Conservation (phyloP, 2,329 filamentous ascomycete genomes). For the Exophiala oligosperma region DNA sequence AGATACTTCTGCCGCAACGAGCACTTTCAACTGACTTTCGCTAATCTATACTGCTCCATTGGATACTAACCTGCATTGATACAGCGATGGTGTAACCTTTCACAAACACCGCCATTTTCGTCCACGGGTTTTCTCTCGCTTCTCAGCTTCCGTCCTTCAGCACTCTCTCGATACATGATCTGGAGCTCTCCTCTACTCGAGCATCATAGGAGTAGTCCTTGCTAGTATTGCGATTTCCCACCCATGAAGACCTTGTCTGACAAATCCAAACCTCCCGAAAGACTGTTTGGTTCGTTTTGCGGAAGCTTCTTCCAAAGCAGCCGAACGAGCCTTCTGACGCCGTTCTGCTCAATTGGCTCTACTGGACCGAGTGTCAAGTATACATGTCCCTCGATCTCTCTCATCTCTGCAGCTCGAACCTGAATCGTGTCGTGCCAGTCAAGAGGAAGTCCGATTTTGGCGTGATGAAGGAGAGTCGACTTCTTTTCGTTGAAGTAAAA, state of each 20-base stretch:
- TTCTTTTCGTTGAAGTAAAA: constrained; percentile 20
- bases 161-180: too few relatives aligned
- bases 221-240: too few relatives aligned
- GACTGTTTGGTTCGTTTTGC: constrained; percentile 15
- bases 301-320: constrained; percentile 19
- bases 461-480: constrained; percentile 16
- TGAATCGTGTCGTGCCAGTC: constrained; percentile 20
- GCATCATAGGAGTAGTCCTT: too few relatives aligned
- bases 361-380: constrained; percentile 16
- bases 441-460: constrained; percentile 15
- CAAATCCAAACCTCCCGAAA: neutral
- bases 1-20: too few relatives aligned
- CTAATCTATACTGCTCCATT: neutral
- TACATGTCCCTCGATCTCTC: constrained; percentile 10
- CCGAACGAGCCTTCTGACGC: constrained; percentile 12
- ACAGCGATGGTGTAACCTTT: neutral
- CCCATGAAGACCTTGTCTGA: too few relatives aligned
- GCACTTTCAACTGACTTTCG: neutral
- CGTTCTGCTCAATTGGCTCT: constrained; percentile 7
- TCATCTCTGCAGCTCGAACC: constrained; percentile 15
- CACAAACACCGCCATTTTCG: too few relatives aligned
- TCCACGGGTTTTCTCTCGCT: too few relatives aligned
- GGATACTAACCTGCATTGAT: neutral
- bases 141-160: too few relatives aligned
- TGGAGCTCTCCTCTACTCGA: too few relatives aligned